Conservation (phyloP, 768 basidiomycete genomes). For the Pleurotus sapidus region DNA sequence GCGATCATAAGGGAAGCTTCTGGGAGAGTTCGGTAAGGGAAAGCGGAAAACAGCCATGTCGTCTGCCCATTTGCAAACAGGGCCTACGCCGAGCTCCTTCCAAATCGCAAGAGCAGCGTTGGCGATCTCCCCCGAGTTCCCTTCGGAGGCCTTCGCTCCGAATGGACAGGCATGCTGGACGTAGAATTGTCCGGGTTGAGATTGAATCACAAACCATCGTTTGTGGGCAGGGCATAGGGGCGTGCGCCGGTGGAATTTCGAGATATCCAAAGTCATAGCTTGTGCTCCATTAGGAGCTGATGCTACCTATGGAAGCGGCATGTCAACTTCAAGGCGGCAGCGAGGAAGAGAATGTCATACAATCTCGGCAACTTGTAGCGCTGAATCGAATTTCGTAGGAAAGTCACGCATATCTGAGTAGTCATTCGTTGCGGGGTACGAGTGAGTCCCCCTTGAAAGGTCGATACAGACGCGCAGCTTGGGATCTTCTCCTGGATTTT, state of each 20-base stretch:
- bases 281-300: slow-evolving; percentile 17
- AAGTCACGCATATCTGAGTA: slow-evolving; percentile 13
- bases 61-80: slow-evolving; percentile 12
- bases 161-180: slow-evolving; percentile 19
- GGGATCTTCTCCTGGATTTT: slow-evolving; percentile 11
- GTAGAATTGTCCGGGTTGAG: slow-evolving; percentile 11
- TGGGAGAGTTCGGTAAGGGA: slow-evolving; percentile 8
- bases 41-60: slow-evolving; percentile 15
- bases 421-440: slow-evolving; percentile 10
- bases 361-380: slow-evolving; percentile 10
- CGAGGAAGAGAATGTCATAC: slow-evolving; percentile 9
- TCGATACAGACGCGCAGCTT: slow-evolving; percentile 16
- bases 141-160: slow-evolving; percentile 12
- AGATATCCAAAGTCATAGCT: slow-evolving; percentile 19
- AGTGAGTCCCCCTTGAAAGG: slow-evolving; percentile 12
- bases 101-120: slow-evolving; percentile 16
- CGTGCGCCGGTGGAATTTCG: slow-evolving; percentile 14
- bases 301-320: slow-evolving; percentile 11
- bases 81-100: background rate
- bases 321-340: too few species aligned
- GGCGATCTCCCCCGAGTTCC: slow-evolving; percentile 16
- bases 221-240: slow-evolving; percentile 14
- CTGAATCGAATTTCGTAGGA: slow-evolving; percentile 13
- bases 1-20: slow-evolving; percentile 13
- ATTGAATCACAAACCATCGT: slow-evolving; percentile 13